Conservation (phyloP, 768 basidiomycete genomes). For the Suillus fuscotomentosus region DNA sequence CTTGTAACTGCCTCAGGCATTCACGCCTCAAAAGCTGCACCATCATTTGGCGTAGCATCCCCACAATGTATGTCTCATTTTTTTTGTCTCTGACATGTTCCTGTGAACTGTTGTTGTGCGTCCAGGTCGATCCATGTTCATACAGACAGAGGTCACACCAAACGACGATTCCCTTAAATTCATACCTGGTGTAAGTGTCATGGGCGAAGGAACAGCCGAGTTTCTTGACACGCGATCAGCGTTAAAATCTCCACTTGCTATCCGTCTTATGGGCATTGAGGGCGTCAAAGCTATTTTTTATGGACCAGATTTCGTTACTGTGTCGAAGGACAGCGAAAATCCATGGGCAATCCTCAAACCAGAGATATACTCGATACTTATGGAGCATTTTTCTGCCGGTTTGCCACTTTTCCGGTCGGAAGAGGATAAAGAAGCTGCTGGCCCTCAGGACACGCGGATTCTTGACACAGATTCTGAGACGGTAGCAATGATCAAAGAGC, state of each 20-base stretch:
- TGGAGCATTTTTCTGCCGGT: conserved; percentile 97
- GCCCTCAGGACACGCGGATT: conserved; percentile 91
- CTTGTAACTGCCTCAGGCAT: conserved; percentile 34
- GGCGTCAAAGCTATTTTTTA: conserved; percentile 75
- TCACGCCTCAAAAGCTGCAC: conserved; percentile 12
- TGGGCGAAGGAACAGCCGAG: conserved; percentile 88
- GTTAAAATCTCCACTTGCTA: conserved; percentile 89
- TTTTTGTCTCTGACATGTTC: background rate
- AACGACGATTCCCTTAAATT: conserved; percentile 98
- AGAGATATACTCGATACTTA: conserved; percentile 92
- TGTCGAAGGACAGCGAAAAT: conserved; percentile 85
- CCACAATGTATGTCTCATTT: conserved; percentile 33
- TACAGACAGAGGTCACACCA: conserved; percentile 96
- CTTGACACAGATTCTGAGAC: conserved; percentile 94
- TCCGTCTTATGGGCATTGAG: conserved; percentile 91
- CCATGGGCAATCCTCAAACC: conserved; percentile 93
- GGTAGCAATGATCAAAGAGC: conserved; percentile 98
- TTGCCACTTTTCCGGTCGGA: conserved; percentile 82
- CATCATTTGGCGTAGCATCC: conserved; percentile 13
- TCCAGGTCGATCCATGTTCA: conserved; percentile 89
- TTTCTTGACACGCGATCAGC: conserved; percentile 89
- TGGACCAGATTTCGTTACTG: conserved; percentile 87
- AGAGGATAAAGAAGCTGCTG: conserved; percentile 75
- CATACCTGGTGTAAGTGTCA: conserved; percentile 88
- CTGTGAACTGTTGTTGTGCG: background rate